Evolutionary conservation across 148 eudicot species (phyloP), one percentile per base, ranked within the genome.

Genomic region (Rheum nobile): DNA sequence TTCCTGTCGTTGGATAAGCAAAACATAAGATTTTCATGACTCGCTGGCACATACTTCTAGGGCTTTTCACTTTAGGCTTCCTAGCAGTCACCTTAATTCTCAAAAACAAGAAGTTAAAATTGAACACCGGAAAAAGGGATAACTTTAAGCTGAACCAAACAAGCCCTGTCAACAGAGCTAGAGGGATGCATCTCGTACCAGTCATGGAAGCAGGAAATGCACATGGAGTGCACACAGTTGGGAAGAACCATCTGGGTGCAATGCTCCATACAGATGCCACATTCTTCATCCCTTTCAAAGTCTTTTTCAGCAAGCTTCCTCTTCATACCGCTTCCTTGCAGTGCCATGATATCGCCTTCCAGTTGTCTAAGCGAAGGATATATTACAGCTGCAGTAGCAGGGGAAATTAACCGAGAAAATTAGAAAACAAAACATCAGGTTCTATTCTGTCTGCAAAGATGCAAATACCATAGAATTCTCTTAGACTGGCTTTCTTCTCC

Each of bases 211-310:
- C 98, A 93, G 22, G 74, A 75, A 63, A 82, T 82, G 86, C 98
- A 93, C 91, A 93, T 79, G 17, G 90, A 86, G 80, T 93, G 98
- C 54, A 91, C 91, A 65, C 98, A 93, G 74, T 84, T 74, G 4
- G 98, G 98, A 65, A 93, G 72, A 17, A 84, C 97, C 79, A 89
- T 84, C 71, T 88, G 88, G 68, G 86, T 78, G 78, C 85, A 80
- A 72, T 76, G 75, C 78, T 93, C 98, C 95, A 91, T 80, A 72
- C 98, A 93, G 78, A 93, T 93, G 13, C 91, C 91, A 69, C 98
- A 93, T 72, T 93, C 98, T 26, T 89, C 91, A 32, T 93, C 98
- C 75, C 81, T 75, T 26, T 85, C 86, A 11, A 77, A 31, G 74
- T 86, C 90, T 52, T 75, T 71, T 63, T 44, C 76, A 37, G 34